Conservation (phyloP, 2,329 filamentous ascomycete genomes). For the Trichoderma simmonsii region DNA sequence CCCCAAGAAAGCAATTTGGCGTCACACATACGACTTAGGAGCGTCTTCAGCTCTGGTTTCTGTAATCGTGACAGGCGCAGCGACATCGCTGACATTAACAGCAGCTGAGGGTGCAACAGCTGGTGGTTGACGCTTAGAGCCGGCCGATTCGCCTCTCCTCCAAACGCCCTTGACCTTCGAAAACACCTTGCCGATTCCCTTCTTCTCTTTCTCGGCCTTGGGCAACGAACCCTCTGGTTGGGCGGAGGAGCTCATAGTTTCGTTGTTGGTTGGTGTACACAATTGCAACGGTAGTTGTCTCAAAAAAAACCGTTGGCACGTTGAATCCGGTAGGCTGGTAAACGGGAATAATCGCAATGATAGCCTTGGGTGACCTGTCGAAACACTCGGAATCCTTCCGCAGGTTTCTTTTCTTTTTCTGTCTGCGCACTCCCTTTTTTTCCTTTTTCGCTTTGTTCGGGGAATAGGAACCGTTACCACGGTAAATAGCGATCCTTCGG, state of each 20-base stretch:
- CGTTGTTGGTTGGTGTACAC: slow-evolving; percentile 1
- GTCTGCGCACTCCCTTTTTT: not conserved
- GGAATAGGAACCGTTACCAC: not conserved
- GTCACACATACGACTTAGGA: slow-evolving; percentile 14
- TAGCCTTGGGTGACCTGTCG: not conserved
- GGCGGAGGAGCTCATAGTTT: slow-evolving; percentile 43
- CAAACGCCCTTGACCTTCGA: slow-evolving; percentile 50
- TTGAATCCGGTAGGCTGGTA: not conserved
- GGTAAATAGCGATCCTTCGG: slow-evolving; percentile 7
- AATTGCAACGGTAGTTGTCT: not conserved
- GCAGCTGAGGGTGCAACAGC: not conserved
- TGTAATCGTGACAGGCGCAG: not conserved
- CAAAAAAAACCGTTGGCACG: not conserved
- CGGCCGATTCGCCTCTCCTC: slow-evolving; percentile 40
- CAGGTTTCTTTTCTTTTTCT: not conserved
- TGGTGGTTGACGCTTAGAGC: slow-evolving; percentile 25
- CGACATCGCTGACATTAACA: not conserved
- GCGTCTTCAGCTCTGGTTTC: not conserved
- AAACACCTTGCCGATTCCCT: slow-evolving; percentile 46
- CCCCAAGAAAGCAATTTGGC: not conserved
- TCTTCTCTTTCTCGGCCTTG: slow-evolving; percentile 42
- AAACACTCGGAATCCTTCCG: slow-evolving; percentile 5
- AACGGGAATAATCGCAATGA: not conserved
- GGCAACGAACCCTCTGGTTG: slow-evolving; percentile 36
- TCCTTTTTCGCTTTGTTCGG: not conserved